Conservation (phyloP, 805 yeast genomes). For the Debaryomyces tyrocola region DNA sequence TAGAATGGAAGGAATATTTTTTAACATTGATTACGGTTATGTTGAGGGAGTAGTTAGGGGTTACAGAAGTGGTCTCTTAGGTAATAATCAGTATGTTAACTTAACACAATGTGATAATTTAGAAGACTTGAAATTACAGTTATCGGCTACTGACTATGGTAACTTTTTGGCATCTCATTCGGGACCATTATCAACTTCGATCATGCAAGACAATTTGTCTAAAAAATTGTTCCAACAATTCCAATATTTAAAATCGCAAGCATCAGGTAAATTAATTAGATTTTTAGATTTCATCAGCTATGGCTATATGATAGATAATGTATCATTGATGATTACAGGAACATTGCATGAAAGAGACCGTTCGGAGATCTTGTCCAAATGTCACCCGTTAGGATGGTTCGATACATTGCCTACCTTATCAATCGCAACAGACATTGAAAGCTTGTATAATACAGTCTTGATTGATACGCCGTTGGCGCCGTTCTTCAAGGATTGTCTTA, state of each 20-base stretch:
- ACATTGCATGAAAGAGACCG: constrained; percentile 94
- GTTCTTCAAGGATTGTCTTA: constrained; percentile 85
- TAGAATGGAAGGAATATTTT: constrained; percentile 87
- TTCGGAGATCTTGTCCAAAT: constrained; percentile 80
- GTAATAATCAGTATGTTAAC: constrained; percentile 80
- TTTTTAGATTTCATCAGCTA: constrained; percentile 92
- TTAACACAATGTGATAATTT: constrained; percentile 93
- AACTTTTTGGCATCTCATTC: constrained; percentile 81
- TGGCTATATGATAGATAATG: constrained; percentile 98
- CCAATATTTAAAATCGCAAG: constrained; percentile 79
- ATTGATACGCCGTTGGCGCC: constrained; percentile 98
- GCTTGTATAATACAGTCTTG: constrained; percentile 87
- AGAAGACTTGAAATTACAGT: constrained; percentile 91
- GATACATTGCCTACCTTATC: constrained; percentile 94
- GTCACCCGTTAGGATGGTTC: constrained; percentile 98
- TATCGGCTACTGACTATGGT: constrained; percentile 95
- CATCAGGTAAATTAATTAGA: constrained; percentile 74
- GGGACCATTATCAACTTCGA: constrained; percentile 78
- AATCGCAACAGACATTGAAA: constrained; percentile 91
- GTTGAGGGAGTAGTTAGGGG: constrained; percentile 96
- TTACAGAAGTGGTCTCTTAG: constrained; percentile 79
- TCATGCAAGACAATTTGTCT: constrained; percentile 79
- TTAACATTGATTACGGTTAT: constrained; percentile 87
- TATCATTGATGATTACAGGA: constrained; percentile 93
- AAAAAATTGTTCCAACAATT: constrained; percentile 79